Base-by-base conservation (phyloP, 2,329 filamentous ascomycete genomes). In the Sporothrix dimorphospora region DNA sequence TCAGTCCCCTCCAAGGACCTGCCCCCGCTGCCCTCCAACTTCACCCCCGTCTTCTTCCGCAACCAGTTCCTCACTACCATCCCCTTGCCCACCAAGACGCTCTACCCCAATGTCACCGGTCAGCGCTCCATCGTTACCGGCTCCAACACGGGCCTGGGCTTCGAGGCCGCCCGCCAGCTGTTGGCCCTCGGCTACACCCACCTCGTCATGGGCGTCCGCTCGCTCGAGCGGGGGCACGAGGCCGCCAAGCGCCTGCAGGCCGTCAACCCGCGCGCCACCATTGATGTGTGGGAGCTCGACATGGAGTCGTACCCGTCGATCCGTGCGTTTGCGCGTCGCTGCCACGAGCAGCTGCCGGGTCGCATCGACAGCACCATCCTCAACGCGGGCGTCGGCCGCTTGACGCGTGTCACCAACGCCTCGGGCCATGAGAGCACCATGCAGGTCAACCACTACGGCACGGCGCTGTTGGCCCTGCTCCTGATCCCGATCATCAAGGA, bases 401-500 rank as follows among this genome's bases (percentile, higher is more conserved):
- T 59, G 3, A 12, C 6, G 30, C 68, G 72, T 45, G 78, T 78
- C 0, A 77, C 77, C 0, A 77, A 79, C 68, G 30, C 51, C 21
- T 11, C 51, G 9, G 69, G 69, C 51, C 72, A 73, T 53, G 80
- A 82, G 72, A 68, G 69, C 16, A 73, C 75, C 0, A 73, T 81
- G 1, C 80, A 81, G 70, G 77, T 80, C 68, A 81, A 81, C 63
- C 78, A 81, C 72, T 59, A 79, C 11, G 76, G 78, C 27, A 81
- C 79, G 0, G 73, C 73, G 0, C 71, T 80, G 1, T 72, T 81
- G n/a, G 75, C 77, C 0, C 53, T 86, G 0, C 78, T 86, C 0
- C 71, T 88, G 3, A 76, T 88, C 0, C 86, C 85, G 0, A 81
- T 83, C 40, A 77, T 88, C 21, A 47, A 53, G 19, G 57, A 66